Conservation (phyloP, 345 rosid species). For the Arabidopsis thaliana region DNA sequence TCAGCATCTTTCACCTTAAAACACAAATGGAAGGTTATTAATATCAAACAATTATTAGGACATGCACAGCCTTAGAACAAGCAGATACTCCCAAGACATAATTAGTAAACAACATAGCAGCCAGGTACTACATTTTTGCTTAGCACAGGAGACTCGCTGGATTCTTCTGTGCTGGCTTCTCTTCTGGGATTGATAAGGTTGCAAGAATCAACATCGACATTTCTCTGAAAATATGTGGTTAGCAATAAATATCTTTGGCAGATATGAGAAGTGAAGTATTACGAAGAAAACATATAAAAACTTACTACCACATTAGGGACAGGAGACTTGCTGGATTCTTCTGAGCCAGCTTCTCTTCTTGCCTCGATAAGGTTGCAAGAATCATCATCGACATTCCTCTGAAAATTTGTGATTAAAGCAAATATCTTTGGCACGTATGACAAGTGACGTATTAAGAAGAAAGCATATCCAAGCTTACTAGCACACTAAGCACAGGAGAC, state of each 20-base stretch:
- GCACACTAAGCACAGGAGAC: slow-evolving; percentile 39
- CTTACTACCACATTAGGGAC: slow-evolving; percentile 44
- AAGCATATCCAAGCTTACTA: slow-evolving; percentile 28
- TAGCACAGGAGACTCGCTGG: slow-evolving; percentile 20
- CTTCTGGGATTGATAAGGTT: slow-evolving; percentile 3
- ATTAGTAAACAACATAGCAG: slow-evolving; percentile 1
- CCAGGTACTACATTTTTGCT: slow-evolving; percentile 7
- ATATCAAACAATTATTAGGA: not conserved
- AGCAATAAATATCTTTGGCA: slow-evolving; percentile 20
- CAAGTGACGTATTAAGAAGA: not conserved
- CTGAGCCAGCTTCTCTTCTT: not conserved
- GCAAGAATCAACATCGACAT: slow-evolving; percentile 34
- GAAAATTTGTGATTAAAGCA: slow-evolving; percentile 12
- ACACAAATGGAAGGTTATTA: slow-evolving; percentile 10
- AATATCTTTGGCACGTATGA: not conserved
- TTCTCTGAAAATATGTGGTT: slow-evolving; percentile 17
- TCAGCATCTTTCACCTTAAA: slow-evolving; percentile 31
- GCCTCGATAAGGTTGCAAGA: slow-evolving; percentile 15
- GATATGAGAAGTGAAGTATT: slow-evolving; percentile 5
- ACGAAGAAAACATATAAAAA: slow-evolving; percentile 4
- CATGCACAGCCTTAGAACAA: not conserved
- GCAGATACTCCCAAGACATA: not conserved
- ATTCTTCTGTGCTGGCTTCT: slow-evolving; percentile 18
- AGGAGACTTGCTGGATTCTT: slow-evolving; percentile 24
- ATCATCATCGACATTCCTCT: slow-evolving; percentile 29